A percentile compares a stretch with the other conserved stretches of the same genome.
These are phyloP conservation scores for Tricholomella constricta DNA, from an alignment of 768 basidiomycete genomes.

Conservation along the genomic window DNA sequence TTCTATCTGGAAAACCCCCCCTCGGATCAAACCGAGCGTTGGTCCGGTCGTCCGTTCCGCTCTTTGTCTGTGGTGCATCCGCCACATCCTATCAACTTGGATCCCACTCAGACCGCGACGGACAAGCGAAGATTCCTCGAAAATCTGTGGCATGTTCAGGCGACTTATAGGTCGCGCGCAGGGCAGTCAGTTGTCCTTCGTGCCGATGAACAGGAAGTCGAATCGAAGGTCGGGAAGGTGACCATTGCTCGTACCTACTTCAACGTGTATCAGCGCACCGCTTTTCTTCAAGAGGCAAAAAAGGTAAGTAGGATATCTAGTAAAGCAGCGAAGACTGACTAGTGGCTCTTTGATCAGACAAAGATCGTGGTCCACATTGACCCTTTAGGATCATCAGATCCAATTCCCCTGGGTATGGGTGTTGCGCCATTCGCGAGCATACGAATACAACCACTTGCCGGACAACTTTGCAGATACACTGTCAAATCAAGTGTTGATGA, in stretches of 20 bases:
- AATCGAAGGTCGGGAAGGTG: constrained; percentile 58
- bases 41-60: constrained; percentile 87
- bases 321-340: constrained; percentile 2
- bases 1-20: constrained; percentile 84
- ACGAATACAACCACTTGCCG: constrained; percentile 80
- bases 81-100: constrained; percentile 63
- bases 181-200: constrained; percentile 75
- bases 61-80: constrained; percentile 78
- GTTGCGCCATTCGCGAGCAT: constrained; percentile 79
- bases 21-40: constrained; percentile 78
- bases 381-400: constrained; percentile 70
- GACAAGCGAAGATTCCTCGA: constrained; percentile 86
- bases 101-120: constrained; percentile 59
- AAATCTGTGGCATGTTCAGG: constrained; percentile 89
- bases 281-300: constrained; percentile 74
- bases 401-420: constrained; percentile 72
- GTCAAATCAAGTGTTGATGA: constrained; percentile 76
- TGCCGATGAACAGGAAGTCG: constrained; percentile 76
- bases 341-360: constrained; percentile 48
- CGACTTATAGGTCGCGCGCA: constrained; percentile 69
- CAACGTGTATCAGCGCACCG: constrained; percentile 84
- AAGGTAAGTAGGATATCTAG: constrained; percentile 54
- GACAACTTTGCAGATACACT: constrained; percentile 77
- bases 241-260: constrained; percentile 82
- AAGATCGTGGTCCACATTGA: constrained; percentile 91